Base-by-base conservation (phyloP, 1,284 basidiomycete genomes). In the Phlebopus sp. region DNA sequence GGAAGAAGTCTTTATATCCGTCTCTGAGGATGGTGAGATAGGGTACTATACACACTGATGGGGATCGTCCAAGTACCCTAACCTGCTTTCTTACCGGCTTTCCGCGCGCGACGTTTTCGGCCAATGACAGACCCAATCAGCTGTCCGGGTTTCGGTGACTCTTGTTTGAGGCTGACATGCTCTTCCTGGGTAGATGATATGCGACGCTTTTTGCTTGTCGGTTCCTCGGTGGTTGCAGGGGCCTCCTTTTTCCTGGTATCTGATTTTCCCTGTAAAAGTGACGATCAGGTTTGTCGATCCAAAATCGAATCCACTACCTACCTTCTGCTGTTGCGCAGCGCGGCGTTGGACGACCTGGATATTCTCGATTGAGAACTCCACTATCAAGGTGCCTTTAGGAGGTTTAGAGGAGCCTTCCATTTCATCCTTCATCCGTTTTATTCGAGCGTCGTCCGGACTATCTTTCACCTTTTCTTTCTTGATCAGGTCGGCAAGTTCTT, bases 311-410 rank as follows among this genome's bases (percentile, higher is more conserved):
- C 3, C 34, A 44, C 51, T 38, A 18, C 47, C 53, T 46, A 46
- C 47, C 32, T 56, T 58, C 38, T 72, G 71, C 53, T 72, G 70
- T 42, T 74, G 72, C 11, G 77, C 75, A 41, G 74, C 72, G 52
- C 89, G 73, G 47, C 88, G 72, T 51, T 86, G 83, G 21, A 91
- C 81, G 18, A 95, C 92, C 67, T 94, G 89, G 4, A 92, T 76
- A 60, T 97, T 97, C 74, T 97, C 92, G 47, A 96, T 90, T 34
- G 90, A 93, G 68, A 95, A 96, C 70, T 97, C 93, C 27, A 93
- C 81, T 54, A 96, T 85, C 43, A 97, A 71, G 11, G 83, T 79
- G 25, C 84, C 84, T 55, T 75, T 79, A 25, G 54, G 68, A 57
- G 71, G 76, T 59, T 70, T 75, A 21, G 70, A 65, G 6, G 65